Conservation (phyloP, 805 yeast genomes). For the Teunomyces stri region DNA sequence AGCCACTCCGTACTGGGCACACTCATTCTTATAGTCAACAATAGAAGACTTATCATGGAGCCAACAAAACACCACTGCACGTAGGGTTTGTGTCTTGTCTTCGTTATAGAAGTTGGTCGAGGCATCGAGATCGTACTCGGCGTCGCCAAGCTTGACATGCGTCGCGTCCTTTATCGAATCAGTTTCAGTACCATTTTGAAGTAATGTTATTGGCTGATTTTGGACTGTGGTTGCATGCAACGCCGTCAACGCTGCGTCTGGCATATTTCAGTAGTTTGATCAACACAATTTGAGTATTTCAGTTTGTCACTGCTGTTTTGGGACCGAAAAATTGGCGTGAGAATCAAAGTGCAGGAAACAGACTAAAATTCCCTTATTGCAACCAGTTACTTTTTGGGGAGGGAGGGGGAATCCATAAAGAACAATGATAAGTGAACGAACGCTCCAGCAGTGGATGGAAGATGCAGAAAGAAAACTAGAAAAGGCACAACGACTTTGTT, state of each 20-base stretch:
- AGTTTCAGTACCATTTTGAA: constrained; percentile 11
- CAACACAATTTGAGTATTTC: not conserved
- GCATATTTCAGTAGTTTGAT: not conserved
- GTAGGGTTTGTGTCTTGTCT: constrained; percentile 46
- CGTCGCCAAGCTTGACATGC: constrained; percentile 22
- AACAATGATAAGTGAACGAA: constrained; percentile 1
- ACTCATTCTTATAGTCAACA: constrained; percentile 76
- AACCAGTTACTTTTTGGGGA: not conserved
- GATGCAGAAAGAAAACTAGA: constrained; percentile 28
- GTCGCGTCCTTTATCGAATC: constrained; percentile 32
- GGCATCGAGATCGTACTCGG: constrained; percentile 36
- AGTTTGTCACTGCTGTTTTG: not conserved
- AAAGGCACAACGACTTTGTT: constrained; percentile 30
- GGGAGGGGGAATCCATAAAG: not conserved
- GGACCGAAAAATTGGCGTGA: not conserved
- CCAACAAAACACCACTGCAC: constrained; percentile 77
- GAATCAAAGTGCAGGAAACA: not conserved
- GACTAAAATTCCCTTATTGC: not conserved
- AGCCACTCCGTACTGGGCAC: constrained; percentile 60
- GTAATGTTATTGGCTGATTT: constrained; percentile 21
- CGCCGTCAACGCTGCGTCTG: constrained; percentile 16
- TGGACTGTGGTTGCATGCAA: constrained; percentile 27
- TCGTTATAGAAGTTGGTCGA: constrained; percentile 58
- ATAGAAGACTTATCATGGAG: constrained; percentile 66
- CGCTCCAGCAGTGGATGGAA: constrained; percentile 25